Evolutionary conservation across 1,284 basidiomycete species (phyloP), one percentile per base, ranked within the genome.

Genomic region (Meripilus lineatus): DNA sequence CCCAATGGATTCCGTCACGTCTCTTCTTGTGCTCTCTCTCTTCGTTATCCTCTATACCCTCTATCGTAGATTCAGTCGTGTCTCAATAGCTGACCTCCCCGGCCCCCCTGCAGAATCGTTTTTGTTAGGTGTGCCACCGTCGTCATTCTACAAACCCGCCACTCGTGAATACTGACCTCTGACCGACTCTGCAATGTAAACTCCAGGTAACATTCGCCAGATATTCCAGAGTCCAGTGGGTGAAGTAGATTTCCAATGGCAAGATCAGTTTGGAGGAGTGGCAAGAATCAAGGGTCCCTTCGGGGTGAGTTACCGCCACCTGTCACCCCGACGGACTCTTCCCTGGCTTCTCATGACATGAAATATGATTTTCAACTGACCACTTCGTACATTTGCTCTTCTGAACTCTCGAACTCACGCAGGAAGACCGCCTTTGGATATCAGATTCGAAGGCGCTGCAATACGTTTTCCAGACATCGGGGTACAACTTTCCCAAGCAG

Each of bases 161-260:
- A 32, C n/a, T 32, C n/a, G 28, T n/a, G n/a, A n/a, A n/a, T n/a
- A n/a, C n/a, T n/a, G n/a, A n/a, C n/a, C n/a, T n/a, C n/a, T n/a
- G n/a, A n/a, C n/a, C n/a, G n/a, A n/a, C n/a, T n/a, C n/a, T n/a
- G n/a, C n/a, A n/a, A n/a, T n/a, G n/a, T 32, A 10, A 5, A n/a
- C 11, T 5, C n/a, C 23, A 44, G 42, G 42, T 4, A 37, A 38
- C 25, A 8, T 38, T 4, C 21, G 23, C n/a, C 42, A 38, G 15
- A 13, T 44, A 3, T 20, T 30, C 15, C 33, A 36, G 15, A 18
- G 35, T 22, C n/a, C 71, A 50, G 72, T 65, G 14, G 73, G 67
- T 3, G 62, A 61, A 14, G 64, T 67, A n/a, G 74, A 76, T 46
- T 69, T 72, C 50, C 71, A 69, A 54, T 73, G 71, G 57, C 66